Conservation (phyloP, 208 protist species). For the Novymonas esmeraldas region DNA sequence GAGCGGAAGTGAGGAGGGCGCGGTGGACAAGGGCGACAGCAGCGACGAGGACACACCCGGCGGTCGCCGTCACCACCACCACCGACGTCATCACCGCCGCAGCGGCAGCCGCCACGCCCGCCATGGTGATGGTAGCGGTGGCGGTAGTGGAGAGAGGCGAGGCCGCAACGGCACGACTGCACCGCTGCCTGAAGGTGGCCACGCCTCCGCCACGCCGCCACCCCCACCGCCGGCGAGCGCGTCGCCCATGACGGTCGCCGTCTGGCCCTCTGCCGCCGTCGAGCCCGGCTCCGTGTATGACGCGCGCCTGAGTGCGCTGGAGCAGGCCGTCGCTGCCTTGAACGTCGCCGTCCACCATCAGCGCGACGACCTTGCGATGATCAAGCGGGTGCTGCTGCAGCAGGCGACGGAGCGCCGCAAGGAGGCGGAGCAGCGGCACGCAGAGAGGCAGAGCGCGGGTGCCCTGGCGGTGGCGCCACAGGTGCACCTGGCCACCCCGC, state of each 20-base stretch:
- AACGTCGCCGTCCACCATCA: slow-evolving; percentile 81
- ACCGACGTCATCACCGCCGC: neutral
- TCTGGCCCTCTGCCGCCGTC: neutral
- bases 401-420: slow-evolving; percentile 65
- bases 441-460: slow-evolving; percentile 24
- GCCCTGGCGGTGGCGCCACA: slow-evolving; percentile 13
- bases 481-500: neutral
- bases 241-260: neutral
- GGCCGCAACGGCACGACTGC: neutral
- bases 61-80: slow-evolving; percentile 3
- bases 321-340: slow-evolving; percentile 76
- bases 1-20: slow-evolving; percentile 18
- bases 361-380: slow-evolving; percentile 84
- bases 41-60: neutral
- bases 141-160: neutral
- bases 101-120: neutral
- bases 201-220: neutral
- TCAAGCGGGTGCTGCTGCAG: slow-evolving; percentile 85
- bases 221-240: neutral
- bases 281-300: slow-evolving; percentile 25
- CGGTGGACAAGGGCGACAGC: slow-evolving; percentile 26
- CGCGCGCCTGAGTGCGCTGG: slow-evolving; percentile 60
- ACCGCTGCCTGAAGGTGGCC: neutral
- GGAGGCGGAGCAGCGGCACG: slow-evolving; percentile 48
- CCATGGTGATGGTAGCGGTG: neutral